Base-by-base conservation (phyloP, 176 grass and related monocot species). In the Avena sativa region DNA sequence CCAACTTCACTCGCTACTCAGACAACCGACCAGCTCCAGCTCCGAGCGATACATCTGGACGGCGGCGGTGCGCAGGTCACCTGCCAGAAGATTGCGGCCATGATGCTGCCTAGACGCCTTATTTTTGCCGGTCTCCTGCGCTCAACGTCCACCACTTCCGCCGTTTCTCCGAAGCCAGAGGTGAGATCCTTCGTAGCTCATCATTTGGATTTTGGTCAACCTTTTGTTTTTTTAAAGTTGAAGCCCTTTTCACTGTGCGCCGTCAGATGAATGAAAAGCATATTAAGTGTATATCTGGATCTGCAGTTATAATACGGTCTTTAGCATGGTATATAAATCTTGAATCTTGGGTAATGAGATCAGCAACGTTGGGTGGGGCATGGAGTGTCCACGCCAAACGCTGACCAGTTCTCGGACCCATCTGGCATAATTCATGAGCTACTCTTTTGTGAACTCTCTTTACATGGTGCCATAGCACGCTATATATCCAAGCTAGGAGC, bases 81-180 rank as follows among this genome's bases (percentile, higher is more conserved):
- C 51, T 53, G 51, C 3, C 3, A 16, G 43, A 44, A 59, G 44
- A 6, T 49, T 76, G 71, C 5, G 28, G 68, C 78, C 69, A 15
- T 26, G 79, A 75, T 75, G 86, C 70, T 56, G 2, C 47, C 70
- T 3, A 74, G 79, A 6, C 79, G 86, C 0, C 57, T 87, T 59
- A 56, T 81, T 3, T 57, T 65, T 47, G 44, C 57, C 32, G 70
- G 86, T 32, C 70, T 81, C 58, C 86, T 53, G 57, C 86, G 86
- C 47, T 46, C 86, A 82, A 16, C n/a, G 70, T 66, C 79, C 28
- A 38, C 46, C 15, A 2, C 58, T 19, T 87, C 69, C 9, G 25
- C 86, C 70, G 60, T 14, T 75, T 48, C 9, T 20, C 46, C 48
- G 9, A 46, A 21, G 14, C n/a, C 57, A 76, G 52, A 75, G 79